A percentile compares a stretch with the other conserved stretches of the same genome.
Evolutionary conservation across 352 stramenopile species (phyloP).

Genomic region (Achlya hypogyna): DNA sequence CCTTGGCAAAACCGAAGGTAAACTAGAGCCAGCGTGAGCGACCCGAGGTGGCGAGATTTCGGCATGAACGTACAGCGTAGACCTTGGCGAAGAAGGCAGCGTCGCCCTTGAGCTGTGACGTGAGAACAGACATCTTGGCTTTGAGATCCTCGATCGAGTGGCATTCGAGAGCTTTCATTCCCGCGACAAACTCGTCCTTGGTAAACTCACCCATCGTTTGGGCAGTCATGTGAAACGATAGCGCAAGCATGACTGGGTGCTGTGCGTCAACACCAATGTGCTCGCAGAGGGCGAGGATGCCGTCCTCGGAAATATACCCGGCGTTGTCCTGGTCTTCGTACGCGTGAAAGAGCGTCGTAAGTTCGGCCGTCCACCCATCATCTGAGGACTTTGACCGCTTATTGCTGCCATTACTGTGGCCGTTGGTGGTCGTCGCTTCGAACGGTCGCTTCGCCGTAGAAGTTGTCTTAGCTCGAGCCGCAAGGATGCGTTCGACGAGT

Average conservation of each 20-base stretch:
- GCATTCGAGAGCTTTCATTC: slow-evolving; percentile 63
- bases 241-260: slow-evolving; percentile 67
- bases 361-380: neutral
- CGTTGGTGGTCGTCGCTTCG: slow-evolving; percentile 24
- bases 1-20: slow-evolving; percentile 75
- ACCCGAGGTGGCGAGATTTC: neutral
- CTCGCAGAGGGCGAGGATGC: slow-evolving; percentile 64
- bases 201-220: slow-evolving; percentile 73
- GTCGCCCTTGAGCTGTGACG: slow-evolving; percentile 35
- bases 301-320: slow-evolving; percentile 68
- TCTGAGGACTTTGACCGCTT: slow-evolving; percentile 1
- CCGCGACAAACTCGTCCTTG: slow-evolving; percentile 53
- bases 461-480: slow-evolving; percentile 20
- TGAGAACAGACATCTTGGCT: slow-evolving; percentile 39
- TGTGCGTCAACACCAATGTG: slow-evolving; percentile 61
- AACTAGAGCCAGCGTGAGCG: slow-evolving; percentile 31
- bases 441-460: slow-evolving; percentile 18
- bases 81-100: slow-evolving; percentile 64
- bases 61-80: slow-evolving; percentile 56
- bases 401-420: slow-evolving; percentile 22
- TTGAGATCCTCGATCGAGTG: slow-evolving; percentile 44
- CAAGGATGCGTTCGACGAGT: slow-evolving; percentile 54
- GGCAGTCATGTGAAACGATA: slow-evolving; percentile 74
- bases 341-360: slow-evolving; percentile 10
- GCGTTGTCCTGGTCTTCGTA: slow-evolving; percentile 47